Base-by-base conservation (phyloP, 2,329 filamentous ascomycete genomes). In the Fusarium agapanthi region DNA sequence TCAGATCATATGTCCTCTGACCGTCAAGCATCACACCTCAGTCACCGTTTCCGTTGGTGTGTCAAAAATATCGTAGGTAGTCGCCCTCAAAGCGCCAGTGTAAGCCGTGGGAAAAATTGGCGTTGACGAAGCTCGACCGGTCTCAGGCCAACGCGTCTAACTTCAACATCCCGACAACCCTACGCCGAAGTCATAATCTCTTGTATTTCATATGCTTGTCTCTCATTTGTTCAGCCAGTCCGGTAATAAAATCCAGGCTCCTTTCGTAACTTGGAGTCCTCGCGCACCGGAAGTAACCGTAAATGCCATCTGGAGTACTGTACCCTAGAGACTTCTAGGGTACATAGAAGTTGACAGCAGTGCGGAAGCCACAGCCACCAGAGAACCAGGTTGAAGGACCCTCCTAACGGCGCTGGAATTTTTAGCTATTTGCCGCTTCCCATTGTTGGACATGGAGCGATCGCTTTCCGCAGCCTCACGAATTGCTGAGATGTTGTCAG, bases 111-210 rank as follows among this genome's bases (percentile, higher is more conserved):
- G 24, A 14, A 0, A 26, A 20, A 26, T 44, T 20, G 43, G 18
- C 43, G 43, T 44, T 44, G 43, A 44, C 16, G 8, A 2, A 20
- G 24, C 24, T 44, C 24, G 0, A 44, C 11, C 18, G 4, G 43
- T 44, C 16, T 0, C 11, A 20, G 0, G 43, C 24, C 43, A 44
- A 26, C 24, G 0, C 24, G 24, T 44, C 18, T 4, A 26, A 9
- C 43, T 4, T 45, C 12, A 26, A 45, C 24, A 14, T 14, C 24
- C 24, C 11, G 7, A 26, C 18, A 45, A 20, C 18, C 1, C 43
- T 28, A 24, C 7, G 24, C 24, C 0, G 5, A 45, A 45, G 24
- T 9, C 24, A 26, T 20, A 5, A 1, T 10, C 2, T 20, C 24
- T 45, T 14, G 43, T 28, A 18, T 45, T 45, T 45, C 16, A 24